Percentiles rank a stretch among this genome's conserved stretches.
Conservation (phyloP, 2,329 filamentous ascomycete genomes). For the Trichoderma lentiforme region DNA sequence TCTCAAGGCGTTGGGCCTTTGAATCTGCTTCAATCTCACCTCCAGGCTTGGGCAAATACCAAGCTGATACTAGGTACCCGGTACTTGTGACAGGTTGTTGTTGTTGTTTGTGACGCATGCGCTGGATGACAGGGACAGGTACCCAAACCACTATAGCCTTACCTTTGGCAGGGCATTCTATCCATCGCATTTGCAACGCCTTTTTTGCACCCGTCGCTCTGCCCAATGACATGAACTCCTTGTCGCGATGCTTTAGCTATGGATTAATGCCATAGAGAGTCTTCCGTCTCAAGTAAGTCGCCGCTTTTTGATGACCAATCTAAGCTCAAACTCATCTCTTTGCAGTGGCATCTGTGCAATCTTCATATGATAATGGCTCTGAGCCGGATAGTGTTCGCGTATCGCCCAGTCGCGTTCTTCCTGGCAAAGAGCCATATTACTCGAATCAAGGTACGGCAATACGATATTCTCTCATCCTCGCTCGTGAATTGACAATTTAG, state of each 20-base stretch:
- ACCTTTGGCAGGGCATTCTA: not conserved
- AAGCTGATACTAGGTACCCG: not conserved
- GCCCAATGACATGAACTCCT: not conserved
- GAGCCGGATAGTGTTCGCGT: slow-evolving; percentile 30
- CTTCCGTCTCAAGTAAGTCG: slow-evolving; percentile 29
- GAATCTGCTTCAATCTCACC: not conserved
- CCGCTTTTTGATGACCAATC: not conserved
- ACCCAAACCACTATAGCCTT: not conserved
- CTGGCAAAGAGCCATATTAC: slow-evolving; percentile 45
- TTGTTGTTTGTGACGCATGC: not conserved
- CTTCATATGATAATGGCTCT: slow-evolving; percentile 23
- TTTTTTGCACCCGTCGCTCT: not conserved
- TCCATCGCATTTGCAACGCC: slow-evolving; percentile 6
- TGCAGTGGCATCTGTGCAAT: slow-evolving; percentile 30
- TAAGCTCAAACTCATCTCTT: not conserved
- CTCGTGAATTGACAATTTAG: slow-evolving; percentile 40
- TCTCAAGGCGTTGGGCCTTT: not conserved
- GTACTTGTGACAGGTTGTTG: not conserved
- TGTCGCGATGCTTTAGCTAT: slow-evolving; percentile 24
- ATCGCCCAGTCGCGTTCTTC: slow-evolving; percentile 28
- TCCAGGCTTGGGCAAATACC: not conserved
- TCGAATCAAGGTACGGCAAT: slow-evolving; percentile 54
- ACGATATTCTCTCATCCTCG: not conserved
- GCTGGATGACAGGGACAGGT: not conserved
- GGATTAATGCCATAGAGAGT: slow-evolving; percentile 33